Evolutionary conservation across 1,284 basidiomycete genomes (phyloP), one percentile per base, ranked within the genome.

Genomic region (Moesziomyces globuligerus): DNA sequence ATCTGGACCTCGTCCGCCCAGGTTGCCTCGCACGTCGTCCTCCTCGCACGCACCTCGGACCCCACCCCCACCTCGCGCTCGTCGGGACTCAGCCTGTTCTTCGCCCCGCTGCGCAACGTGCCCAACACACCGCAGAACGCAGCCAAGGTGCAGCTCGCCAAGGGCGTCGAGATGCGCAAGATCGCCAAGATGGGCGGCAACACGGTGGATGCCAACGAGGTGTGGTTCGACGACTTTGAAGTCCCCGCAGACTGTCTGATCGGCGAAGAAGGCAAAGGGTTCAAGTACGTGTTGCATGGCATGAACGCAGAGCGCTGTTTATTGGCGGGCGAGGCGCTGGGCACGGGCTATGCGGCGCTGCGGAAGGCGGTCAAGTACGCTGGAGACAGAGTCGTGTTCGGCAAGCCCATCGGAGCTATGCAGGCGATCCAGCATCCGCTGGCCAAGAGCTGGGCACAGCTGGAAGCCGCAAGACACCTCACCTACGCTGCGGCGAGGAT

Each of bases 251-350:
- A 62, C n/a, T 72, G 78, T 28, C 58, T 81, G 25, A 75, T 84
- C n/a, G 83, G 83, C 0, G 72, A 75, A 20, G 83, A 83, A 66
- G 83, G 82, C 29, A 76, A 82, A 36, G 84, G 84, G 5, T 85
- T 85, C 73, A 83, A 81, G 60, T 58, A 67, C 29, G 55, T 76
- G 10, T 34, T 77, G 21, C 72, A 76, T 34, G 75, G 77, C 7
- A 75, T 77, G 74, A 84, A 83, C 58, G 83, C 84, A n/a, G 84
- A 85, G 54, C 72, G 84, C 3, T 82, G 82, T 46, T 59, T 85
- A 11, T 67, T 85, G n/a, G 83, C 83, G 0, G 84, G 83, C 24
- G 84, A 85, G 72, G 83, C 84, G 17, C 62, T 84, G 15, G 84
- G 84, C 1, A 76, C 67, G 7, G 75, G 75, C 1, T 76, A 76